A percentile compares a stretch with the other conserved stretches of the same genome.
Evolutionary conservation across 2,329 filamentous ascomycete species (phyloP).

Genomic region (Colletotrichum lupini): DNA sequence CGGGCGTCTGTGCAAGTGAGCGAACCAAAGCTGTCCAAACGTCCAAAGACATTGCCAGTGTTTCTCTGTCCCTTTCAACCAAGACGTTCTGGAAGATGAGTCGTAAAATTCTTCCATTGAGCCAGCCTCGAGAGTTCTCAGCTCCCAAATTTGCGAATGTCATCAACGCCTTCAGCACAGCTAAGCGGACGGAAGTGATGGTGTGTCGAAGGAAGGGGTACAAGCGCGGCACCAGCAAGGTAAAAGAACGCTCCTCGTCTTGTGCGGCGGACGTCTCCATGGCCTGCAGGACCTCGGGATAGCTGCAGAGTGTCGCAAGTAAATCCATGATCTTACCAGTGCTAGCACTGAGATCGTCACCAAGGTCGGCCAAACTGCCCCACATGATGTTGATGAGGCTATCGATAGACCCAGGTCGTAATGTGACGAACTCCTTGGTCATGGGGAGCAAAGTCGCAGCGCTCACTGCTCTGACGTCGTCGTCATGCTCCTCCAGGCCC

Average conservation of each 20-base stretch:
- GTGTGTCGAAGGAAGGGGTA: slow-evolving; percentile 98
- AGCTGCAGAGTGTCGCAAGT: slow-evolving; percentile 93
- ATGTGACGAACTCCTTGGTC: slow-evolving; percentile 90
- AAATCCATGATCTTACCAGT: slow-evolving; percentile 99
- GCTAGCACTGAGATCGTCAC: slow-evolving; percentile 95
- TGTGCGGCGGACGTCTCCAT: slow-evolving; percentile 91
- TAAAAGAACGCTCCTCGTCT: slow-evolving; percentile 90
- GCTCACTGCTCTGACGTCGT: slow-evolving; percentile 96
- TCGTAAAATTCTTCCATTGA: slow-evolving; percentile 88
- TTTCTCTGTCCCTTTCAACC: slow-evolving; percentile 88
- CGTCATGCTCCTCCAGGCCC: slow-evolving; percentile 88
- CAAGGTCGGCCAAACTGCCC: slow-evolving; percentile 96
- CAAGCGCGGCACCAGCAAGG: slow-evolving; percentile 88
- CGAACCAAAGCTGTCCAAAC: slow-evolving; percentile 86
- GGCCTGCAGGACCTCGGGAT: slow-evolving; percentile 88
- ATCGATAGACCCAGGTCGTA: slow-evolving; percentile 82
- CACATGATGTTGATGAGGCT: slow-evolving; percentile 93
- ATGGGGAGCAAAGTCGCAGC: slow-evolving; percentile 98
- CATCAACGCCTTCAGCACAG: slow-evolving; percentile 89
- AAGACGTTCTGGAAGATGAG: slow-evolving; percentile 95
- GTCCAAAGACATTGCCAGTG: slow-evolving; percentile 84
- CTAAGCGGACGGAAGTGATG: slow-evolving; percentile 93
- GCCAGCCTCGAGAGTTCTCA: slow-evolving; percentile 86
- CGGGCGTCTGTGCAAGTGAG: slow-evolving; percentile 72
- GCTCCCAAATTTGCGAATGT: slow-evolving; percentile 92